A percentile compares a stretch with the other conserved stretches of the same genome.
Evolutionary conservation across 2,329 filamentous ascomycete species (phyloP).

Genomic region (Alternaria brassicae): DNA sequence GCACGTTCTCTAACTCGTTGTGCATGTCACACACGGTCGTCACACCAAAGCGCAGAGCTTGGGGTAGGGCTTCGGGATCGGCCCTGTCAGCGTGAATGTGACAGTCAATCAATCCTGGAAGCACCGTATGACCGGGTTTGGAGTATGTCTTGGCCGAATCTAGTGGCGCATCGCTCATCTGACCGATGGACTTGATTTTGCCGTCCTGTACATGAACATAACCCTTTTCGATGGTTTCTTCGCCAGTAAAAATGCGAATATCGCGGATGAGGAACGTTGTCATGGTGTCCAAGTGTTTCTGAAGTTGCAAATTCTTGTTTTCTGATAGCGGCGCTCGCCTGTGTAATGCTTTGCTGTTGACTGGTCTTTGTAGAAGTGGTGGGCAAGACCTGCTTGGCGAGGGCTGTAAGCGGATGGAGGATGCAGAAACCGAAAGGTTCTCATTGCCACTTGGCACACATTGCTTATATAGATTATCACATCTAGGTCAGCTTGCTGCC

Average conservation of each 20-base stretch:
- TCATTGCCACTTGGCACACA: not conserved
- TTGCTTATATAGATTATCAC: not conserved
- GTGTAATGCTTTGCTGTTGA: not conserved
- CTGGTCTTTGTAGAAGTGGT: not conserved
- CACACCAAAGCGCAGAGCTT: conserved; percentile 59
- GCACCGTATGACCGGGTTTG: conserved; percentile 56
- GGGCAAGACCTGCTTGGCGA: not conserved
- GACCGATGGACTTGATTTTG: conserved; percentile 49
- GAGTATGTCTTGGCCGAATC: conserved; percentile 44
- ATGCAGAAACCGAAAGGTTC: not conserved
- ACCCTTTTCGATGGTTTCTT: conserved; percentile 51
- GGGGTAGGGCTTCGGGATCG: conserved; percentile 50
- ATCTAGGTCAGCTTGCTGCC: not conserved
- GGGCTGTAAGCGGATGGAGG: not conserved
- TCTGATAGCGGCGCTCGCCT: too few species aligned
- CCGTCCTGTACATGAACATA: conserved; percentile 53
- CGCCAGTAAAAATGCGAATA: conserved; percentile 58
- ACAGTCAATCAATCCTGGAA: conserved; percentile 61
- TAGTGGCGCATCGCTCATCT: conserved; percentile 22
- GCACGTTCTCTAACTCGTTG: conserved; percentile 42
- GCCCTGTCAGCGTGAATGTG: conserved; percentile 58
- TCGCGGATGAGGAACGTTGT: conserved; percentile 51
- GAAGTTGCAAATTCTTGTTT: not conserved
- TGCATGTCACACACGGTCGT: conserved; percentile 62
- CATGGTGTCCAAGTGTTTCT: conserved; percentile 23